phyloP scores from a whole-genome alignment of 1,284 basidiomycete genomes.

The Trichosporon ovoides region DNA sequence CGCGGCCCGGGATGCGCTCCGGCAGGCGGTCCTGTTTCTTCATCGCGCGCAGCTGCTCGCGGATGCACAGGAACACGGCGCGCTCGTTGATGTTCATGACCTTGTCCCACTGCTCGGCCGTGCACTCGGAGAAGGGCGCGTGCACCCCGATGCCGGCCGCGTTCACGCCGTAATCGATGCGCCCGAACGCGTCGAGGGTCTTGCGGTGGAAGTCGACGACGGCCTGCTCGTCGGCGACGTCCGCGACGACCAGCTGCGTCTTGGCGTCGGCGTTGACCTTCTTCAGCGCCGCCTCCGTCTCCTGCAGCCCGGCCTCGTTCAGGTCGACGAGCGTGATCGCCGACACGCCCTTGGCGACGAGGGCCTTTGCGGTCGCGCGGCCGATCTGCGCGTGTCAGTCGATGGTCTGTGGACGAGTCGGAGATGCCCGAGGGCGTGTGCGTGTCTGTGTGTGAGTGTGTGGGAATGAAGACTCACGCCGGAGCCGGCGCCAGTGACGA shows the following conservation, averaged over 20 bases:
- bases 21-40: constrained; percentile 14
- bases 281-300: not conserved
- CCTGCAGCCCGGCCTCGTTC: constrained; percentile 2
- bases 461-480: constrained; percentile 26
- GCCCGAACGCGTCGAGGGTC: constrained; percentile 15
- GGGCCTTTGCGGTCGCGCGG: constrained; percentile 9
- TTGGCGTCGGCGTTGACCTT: constrained; percentile 5
- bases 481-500: constrained; percentile 24
- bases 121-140: constrained; percentile 9
- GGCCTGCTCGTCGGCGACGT: not conserved
- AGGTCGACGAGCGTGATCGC: not conserved
- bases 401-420: not conserved
- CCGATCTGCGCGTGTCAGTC: constrained; percentile 16
- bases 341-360: constrained; percentile 12
- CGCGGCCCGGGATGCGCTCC: not conserved
- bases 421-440: not conserved
- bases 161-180: constrained; percentile 37
- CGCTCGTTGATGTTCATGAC: constrained; percentile 29
- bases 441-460: too few species aligned
- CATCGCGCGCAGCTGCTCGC: constrained; percentile 22
- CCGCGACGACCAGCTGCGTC: constrained; percentile 10
- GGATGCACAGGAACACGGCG: constrained; percentile 22
- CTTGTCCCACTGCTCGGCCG: constrained; percentile 26
- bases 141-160: constrained; percentile 28
- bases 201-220: not conserved